Evolutionary conservation across 495 filamentous ascomycete species (phyloP).

Genomic region (Massariosphaeria phaeospora): DNA sequence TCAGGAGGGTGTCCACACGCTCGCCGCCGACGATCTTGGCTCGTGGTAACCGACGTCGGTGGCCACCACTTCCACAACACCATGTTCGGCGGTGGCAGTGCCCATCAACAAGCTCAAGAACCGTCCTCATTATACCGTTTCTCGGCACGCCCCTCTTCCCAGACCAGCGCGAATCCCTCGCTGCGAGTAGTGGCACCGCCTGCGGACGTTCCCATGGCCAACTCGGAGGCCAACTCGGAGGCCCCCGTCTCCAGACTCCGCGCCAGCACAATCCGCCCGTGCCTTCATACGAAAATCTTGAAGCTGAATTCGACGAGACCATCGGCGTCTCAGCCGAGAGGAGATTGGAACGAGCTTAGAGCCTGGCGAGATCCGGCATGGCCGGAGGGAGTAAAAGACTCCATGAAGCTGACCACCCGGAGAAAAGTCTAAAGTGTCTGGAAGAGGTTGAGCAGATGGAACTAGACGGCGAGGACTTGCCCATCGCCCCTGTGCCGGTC

Average conservation of each 20-base stretch:
- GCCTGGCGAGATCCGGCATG: too few species aligned
- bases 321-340: too few species aligned
- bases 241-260: conserved; percentile 13
- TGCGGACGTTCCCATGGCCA: conserved; percentile 30
- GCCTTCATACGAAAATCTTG: too few species aligned
- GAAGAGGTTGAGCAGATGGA: conserved; percentile 86
- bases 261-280: conserved; percentile 20
- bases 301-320: too few species aligned
- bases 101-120: conserved; percentile 37
- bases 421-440: conserved; percentile 86
- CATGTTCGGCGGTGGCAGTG: conserved; percentile 50
- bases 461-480: conserved; percentile 59
- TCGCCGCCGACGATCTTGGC: too few species aligned
- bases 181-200: conserved; percentile 12
- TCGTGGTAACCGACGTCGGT: conserved; percentile 33
- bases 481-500: not conserved
- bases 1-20: too few species aligned
- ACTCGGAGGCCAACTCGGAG: too few species aligned
- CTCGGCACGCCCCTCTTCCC: conserved; percentile 18
- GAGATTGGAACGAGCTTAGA: too few species aligned
- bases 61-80: conserved; percentile 36
- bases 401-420: conserved; percentile 75
- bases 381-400: too few species aligned
- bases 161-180: conserved; percentile 13
- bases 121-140: conserved; percentile 25